phyloP scores from a whole-genome alignment of 495 filamentous ascomycete genomes.

The Aspergillus nanangensis region DNA sequence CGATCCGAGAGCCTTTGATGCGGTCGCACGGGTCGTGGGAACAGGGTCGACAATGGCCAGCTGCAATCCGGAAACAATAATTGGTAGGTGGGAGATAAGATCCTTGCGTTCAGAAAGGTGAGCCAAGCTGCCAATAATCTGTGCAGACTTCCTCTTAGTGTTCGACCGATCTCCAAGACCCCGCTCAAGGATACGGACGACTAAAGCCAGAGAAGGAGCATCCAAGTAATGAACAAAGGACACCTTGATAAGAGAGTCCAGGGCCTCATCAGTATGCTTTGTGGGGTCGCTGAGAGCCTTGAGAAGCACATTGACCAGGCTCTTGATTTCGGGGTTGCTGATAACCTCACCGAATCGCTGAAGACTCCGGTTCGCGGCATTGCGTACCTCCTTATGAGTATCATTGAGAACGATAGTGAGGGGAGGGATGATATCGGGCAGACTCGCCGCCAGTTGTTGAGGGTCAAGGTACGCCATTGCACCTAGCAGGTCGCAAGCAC shows the following conservation, averaged over 20 bases:
- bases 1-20: slow-evolving; percentile 92
- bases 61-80: slow-evolving; percentile 86
- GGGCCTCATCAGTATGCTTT: slow-evolving; percentile 91
- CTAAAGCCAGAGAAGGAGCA: slow-evolving; percentile 87
- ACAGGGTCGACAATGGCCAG: slow-evolving; percentile 90
- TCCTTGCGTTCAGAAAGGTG: slow-evolving; percentile 97
- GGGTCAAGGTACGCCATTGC: slow-evolving; percentile 98
- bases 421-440: slow-evolving; percentile 95
- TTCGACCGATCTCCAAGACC: slow-evolving; percentile 85
- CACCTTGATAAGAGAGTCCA: slow-evolving; percentile 92
- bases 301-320: slow-evolving; percentile 80
- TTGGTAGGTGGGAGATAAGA: slow-evolving; percentile 83
- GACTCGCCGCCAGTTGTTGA: slow-evolving; percentile 82
- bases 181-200: slow-evolving; percentile 91
- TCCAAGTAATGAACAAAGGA: slow-evolving; percentile 95
- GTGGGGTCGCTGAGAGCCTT: slow-evolving; percentile 97
- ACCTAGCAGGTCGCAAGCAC: slow-evolving; percentile 90
- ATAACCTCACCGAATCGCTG: slow-evolving; percentile 98
- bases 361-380: slow-evolving; percentile 87
- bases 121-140: slow-evolving; percentile 95
- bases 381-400: slow-evolving; percentile 93
- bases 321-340: slow-evolving; percentile 93
- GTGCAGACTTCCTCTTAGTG: slow-evolving; percentile 91
- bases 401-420: slow-evolving; percentile 91
- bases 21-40: slow-evolving; percentile 92